Evolutionary conservation across 129 eudicot species (phyloP).

Genomic region (Smallanthus sonchifolius): DNA sequence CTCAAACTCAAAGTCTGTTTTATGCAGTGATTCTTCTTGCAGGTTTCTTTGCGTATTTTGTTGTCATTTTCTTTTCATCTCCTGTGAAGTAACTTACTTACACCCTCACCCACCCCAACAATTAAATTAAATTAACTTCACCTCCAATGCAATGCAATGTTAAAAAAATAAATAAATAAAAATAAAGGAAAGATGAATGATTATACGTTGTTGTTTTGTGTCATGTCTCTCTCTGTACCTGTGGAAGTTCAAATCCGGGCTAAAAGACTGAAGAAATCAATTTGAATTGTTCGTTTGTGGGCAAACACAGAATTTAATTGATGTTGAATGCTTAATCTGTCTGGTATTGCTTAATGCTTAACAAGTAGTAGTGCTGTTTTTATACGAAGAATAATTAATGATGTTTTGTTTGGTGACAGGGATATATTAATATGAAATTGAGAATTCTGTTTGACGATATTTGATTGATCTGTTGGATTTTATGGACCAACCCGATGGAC

Average conservation of each 20-base stretch:
- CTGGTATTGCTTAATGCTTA: too few species aligned
- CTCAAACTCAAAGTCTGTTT: slow-evolving; percentile 58
- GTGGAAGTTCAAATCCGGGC: slow-evolving; percentile 10
- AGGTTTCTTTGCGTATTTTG: slow-evolving; percentile 77
- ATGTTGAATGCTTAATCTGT: too few species aligned
- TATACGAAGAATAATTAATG: too few species aligned
- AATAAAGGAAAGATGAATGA: too few species aligned
- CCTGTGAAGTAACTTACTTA: slow-evolving; percentile 47
- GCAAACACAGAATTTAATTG: background rate
- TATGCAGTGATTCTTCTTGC: slow-evolving; percentile 84
- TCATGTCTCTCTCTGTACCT: slow-evolving; percentile 19
- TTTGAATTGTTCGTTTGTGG: background rate
- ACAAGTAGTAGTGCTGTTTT: too few species aligned
- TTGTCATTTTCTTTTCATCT: slow-evolving; percentile 69
- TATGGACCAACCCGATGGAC: too few species aligned
- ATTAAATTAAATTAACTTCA: too few species aligned
- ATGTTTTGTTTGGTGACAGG: too few species aligned
- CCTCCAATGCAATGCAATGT: background rate
- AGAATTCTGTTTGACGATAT: too few species aligned
- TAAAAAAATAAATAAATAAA: too few species aligned
- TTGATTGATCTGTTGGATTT: too few species aligned
- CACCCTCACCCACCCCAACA: slow-evolving; percentile 1
- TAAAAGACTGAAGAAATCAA: background rate
- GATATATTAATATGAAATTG: too few species aligned
- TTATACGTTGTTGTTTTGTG: background rate